Evolutionary conservation across 2,329 filamentous ascomycete species (phyloP).

Genomic region (Aspergillus piperis): DNA sequence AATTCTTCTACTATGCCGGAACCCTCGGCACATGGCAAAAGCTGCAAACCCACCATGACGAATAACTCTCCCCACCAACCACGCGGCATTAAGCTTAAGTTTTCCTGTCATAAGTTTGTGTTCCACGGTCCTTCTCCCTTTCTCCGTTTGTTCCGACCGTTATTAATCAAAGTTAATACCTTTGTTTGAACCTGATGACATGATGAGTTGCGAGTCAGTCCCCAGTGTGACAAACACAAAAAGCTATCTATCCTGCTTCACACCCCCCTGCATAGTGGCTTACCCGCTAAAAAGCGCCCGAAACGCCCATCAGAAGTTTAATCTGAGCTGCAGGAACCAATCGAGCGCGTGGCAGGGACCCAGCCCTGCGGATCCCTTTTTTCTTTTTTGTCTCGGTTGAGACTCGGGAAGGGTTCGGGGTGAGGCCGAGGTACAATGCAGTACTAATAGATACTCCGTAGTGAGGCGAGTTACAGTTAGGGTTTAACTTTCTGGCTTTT

Average conservation of each 20-base stretch:
- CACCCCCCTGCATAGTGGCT: not conserved
- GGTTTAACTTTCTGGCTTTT: not conserved
- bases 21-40: not conserved
- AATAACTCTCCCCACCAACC: not conserved
- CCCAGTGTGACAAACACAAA: not conserved
- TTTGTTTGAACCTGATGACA: not conserved
- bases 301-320: not conserved
- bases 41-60: not conserved
- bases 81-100: conserved; percentile 4
- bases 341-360: too few relatives aligned
- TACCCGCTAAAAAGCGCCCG: not conserved
- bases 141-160: not conserved
- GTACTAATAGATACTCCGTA: not conserved
- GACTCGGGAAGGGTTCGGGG: not conserved
- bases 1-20: not conserved
- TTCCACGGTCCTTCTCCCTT: not conserved
- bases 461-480: not conserved
- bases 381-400: not conserved
- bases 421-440: not conserved
- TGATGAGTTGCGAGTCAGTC: not conserved
- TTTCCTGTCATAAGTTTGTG: not conserved
- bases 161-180: conserved; percentile 4
- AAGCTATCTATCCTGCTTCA: too few relatives aligned
- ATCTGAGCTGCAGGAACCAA: not conserved
- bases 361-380: not conserved